These are phyloP conservation scores for Dactylorhiza incarnata DNA, from an alignment of 106 monocot genomes.

Conservation along the genomic window DNA sequence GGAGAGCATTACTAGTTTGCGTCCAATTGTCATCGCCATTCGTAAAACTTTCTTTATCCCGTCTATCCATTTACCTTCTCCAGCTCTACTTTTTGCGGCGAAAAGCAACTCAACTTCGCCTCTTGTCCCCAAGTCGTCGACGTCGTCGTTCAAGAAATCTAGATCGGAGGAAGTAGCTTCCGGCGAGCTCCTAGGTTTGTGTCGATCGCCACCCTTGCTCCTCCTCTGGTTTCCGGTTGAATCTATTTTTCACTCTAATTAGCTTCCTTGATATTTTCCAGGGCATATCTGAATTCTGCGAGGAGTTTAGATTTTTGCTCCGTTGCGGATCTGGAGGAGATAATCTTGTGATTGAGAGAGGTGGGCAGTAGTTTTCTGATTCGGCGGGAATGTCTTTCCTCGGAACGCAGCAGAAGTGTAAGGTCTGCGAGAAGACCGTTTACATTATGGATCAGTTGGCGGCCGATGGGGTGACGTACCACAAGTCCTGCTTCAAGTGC, in stretches of 20 bases:
- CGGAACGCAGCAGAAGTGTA: slow-evolving; percentile 26
- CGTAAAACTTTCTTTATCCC: neutral
- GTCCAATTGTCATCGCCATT: neutral
- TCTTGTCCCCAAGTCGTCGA: neutral
- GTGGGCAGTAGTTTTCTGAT: neutral
- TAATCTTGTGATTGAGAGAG: neutral
- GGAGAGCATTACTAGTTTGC: neutral
- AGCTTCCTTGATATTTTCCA: neutral
- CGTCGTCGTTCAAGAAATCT: neutral
- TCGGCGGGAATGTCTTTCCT: slow-evolving; percentile 14
- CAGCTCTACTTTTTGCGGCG: neutral
- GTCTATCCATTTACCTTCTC: neutral
- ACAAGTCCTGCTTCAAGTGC: slow-evolving; percentile 30
- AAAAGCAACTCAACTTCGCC: neutral
- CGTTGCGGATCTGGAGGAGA: neutral
- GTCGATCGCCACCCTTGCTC: neutral
- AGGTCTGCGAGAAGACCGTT: slow-evolving; percentile 30
- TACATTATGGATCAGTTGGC: slow-evolving; percentile 27
- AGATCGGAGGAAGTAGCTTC: neutral
- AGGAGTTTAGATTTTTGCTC: neutral
- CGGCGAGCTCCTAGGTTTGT: neutral
- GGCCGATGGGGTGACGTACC: slow-evolving; percentile 19
- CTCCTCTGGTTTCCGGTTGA: neutral
- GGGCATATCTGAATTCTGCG: neutral
- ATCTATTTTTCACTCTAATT: neutral